Percentiles rank a stretch among this genome's conserved stretches.
These are phyloP conservation scores for Thuidium tamariscinum DNA, from an alignment of 225 moss, liverwort and hornwort species.

Conservation along the genomic window DNA sequence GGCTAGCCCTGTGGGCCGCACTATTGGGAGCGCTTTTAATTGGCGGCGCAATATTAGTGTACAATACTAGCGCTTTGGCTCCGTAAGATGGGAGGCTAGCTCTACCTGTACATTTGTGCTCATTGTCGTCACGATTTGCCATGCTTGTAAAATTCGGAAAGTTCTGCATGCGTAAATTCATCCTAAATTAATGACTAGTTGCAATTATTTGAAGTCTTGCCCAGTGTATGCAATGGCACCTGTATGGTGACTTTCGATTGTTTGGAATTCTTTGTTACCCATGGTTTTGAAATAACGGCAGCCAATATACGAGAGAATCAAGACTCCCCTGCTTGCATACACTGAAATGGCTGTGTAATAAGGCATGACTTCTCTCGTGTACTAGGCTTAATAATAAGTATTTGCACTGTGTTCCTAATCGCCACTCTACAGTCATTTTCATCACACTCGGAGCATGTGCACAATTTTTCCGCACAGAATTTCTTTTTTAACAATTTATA, in stretches of 20 bases:
- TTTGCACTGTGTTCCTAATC: neutral
- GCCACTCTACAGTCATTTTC: neutral
- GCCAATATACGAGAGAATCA: neutral
- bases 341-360: neutral
- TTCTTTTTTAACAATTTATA: too few relatives aligned
- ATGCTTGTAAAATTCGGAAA: neutral
- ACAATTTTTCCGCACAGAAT: too few relatives aligned
- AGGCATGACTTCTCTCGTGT: neutral
- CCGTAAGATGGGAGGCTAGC: neutral
- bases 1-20: slow-evolving; percentile 58
- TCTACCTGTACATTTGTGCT: slow-evolving; percentile 2
- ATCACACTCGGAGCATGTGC: neutral
- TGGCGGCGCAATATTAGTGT: slow-evolving; percentile 66
- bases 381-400: too few relatives aligned
- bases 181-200: too few relatives aligned
- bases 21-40: slow-evolving; percentile 55
- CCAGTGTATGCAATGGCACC: neutral
- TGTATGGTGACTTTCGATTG: neutral
- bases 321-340: neutral
- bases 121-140: neutral
- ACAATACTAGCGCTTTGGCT: slow-evolving; percentile 72
- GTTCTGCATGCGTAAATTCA: too few relatives aligned
- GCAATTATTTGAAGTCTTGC: neutral
- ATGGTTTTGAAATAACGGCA: too few relatives aligned
- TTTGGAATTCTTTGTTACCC: neutral